A percentile compares a stretch with the other conserved stretches of the same genome.
These are phyloP conservation scores for Mycosphaerella sp. DNA, from an alignment of 2,329 filamentous ascomycete species.

Conservation along the genomic window DNA sequence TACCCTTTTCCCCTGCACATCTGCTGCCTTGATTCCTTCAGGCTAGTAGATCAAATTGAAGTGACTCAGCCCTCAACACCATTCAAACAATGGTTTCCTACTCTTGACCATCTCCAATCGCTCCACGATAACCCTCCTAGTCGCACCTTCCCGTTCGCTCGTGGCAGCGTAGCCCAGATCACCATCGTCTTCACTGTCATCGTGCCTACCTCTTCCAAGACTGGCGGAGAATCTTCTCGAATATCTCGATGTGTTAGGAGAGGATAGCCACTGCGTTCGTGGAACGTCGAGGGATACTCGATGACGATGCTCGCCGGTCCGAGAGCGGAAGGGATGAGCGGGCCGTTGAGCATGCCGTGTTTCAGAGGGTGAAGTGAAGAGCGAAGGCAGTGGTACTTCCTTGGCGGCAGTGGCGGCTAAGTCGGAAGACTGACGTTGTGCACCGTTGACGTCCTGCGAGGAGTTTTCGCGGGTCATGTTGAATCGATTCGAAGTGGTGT, in stretches of 20 bases:
- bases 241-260: slow-evolving; percentile 3
- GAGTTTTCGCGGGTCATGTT: slow-evolving; percentile 45
- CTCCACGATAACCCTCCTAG: slow-evolving; percentile 94
- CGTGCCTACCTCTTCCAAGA: slow-evolving; percentile 12
- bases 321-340: slow-evolving; percentile 16
- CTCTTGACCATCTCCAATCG: slow-evolving; percentile 91
- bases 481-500: slow-evolving; percentile 36
- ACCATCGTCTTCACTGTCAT: slow-evolving; percentile 63
- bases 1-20: too few relatives aligned
- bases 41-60: too few relatives aligned
- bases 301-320: slow-evolving; percentile 27
- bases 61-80: slow-evolving; percentile 57
- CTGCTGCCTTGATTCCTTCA: too few relatives aligned
- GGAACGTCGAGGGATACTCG: slow-evolving; percentile 24
- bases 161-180: slow-evolving; percentile 93
- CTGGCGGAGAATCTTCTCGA: slow-evolving; percentile 42
- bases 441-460: slow-evolving; percentile 35
- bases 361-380: neutral
- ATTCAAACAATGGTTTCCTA: slow-evolving; percentile 92
- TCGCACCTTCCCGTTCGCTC: slow-evolving; percentile 85
- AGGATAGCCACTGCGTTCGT: slow-evolving; percentile 29
- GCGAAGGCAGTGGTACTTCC: slow-evolving; percentile 10
- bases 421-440: slow-evolving; percentile 4
- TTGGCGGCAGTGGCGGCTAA: neutral
- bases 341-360: slow-evolving; percentile 20